Evolutionary conservation across 495 filamentous ascomycete genomes (phyloP).

Genomic region (Podospora didyma): DNA sequence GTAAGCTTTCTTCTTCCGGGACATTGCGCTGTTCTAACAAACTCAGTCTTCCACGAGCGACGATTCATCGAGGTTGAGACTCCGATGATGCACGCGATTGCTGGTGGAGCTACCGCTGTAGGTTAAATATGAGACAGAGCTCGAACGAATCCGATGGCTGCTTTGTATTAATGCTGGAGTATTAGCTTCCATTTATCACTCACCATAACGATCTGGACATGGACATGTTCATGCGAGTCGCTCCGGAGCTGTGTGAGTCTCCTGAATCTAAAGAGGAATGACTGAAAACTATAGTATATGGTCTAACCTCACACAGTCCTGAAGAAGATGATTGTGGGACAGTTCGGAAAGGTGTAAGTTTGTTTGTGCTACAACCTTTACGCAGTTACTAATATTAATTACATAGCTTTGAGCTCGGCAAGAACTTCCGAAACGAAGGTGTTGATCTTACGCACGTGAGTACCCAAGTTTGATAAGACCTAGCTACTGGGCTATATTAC

Average conservation of each 20-base stretch:
- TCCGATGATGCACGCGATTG: slow-evolving; percentile 94
- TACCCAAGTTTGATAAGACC: too few relatives aligned
- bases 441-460: slow-evolving; percentile 68
- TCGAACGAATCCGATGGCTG: not conserved
- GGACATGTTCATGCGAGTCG: slow-evolving; percentile 85
- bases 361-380: not conserved
- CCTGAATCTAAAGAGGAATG: too few relatives aligned
- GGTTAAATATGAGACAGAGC: slow-evolving; percentile 1
- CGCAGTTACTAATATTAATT: slow-evolving; percentile 18
- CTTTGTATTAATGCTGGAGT: not conserved
- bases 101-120: slow-evolving; percentile 84
- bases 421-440: slow-evolving; percentile 93
- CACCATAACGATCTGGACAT: slow-evolving; percentile 92
- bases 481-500: too few relatives aligned
- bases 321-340: slow-evolving; percentile 86
- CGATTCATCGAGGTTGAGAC: slow-evolving; percentile 96
- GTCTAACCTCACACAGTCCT: slow-evolving; percentile 45
- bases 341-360: slow-evolving; percentile 52
- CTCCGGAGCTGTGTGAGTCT: slow-evolving; percentile 69
- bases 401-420: slow-evolving; percentile 75
- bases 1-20: too few relatives aligned
- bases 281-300: too few relatives aligned
- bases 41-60: slow-evolving; percentile 66
- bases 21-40: too few relatives aligned
- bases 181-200: slow-evolving; percentile 78